Percentiles rank a stretch among this genome's conserved stretches.
phyloP scores from a whole-genome alignment of 2,329 filamentous ascomycete species.

The Botrytis byssoidea region DNA sequence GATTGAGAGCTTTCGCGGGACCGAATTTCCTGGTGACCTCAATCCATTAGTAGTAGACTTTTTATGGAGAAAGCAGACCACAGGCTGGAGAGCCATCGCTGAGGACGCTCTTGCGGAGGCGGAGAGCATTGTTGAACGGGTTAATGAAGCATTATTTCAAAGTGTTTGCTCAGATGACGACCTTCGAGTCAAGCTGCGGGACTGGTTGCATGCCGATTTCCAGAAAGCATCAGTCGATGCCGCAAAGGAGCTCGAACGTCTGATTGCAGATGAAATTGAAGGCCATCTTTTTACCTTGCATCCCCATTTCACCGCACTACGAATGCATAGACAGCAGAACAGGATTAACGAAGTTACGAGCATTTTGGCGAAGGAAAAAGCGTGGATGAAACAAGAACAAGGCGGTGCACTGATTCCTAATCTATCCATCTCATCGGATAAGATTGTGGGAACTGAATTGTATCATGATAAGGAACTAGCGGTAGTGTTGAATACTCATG shows the following conservation, averaged over 20 bases:
- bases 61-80: conserved; percentile 26
- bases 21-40: conserved; percentile 24
- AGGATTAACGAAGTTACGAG: conserved; percentile 22
- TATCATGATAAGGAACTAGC: conserved; percentile 17
- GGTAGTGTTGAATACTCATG: conserved; percentile 20
- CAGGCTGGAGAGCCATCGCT: conserved; percentile 25
- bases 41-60: conserved; percentile 25
- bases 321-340: not conserved
- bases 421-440: not conserved
- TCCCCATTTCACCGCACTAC: conserved; percentile 15
- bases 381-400: not conserved
- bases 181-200: conserved; percentile 22
- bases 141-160: conserved; percentile 23
- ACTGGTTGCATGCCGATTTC: conserved; percentile 25
- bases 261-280: conserved; percentile 23
- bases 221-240: conserved; percentile 21
- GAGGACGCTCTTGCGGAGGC: conserved; percentile 14
- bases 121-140: conserved; percentile 21
- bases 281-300: conserved; percentile 26
- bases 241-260: conserved; percentile 22
- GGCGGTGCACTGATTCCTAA: not conserved
- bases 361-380: not conserved
- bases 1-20: conserved; percentile 24
- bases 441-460: not conserved
- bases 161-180: conserved; percentile 24